phyloP scores from a whole-genome alignment of 345 rosid species.

The Melaleuca alternifolia region DNA sequence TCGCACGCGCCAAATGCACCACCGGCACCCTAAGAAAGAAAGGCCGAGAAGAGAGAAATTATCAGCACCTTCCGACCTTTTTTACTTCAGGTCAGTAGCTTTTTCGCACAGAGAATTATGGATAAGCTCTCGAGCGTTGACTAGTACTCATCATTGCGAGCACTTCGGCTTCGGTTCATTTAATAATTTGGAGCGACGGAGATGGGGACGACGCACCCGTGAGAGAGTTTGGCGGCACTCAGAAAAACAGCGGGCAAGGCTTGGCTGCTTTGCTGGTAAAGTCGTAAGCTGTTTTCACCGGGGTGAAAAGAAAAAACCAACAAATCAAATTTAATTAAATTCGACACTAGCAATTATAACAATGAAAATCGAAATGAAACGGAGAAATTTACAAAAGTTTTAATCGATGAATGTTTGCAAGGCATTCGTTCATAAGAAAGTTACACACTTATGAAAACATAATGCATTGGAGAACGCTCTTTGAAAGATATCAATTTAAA shows the following conservation, averaged over 20 bases:
- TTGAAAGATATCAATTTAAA: background rate
- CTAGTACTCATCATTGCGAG: background rate
- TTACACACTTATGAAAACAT: background rate
- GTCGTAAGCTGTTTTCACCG: background rate
- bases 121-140: background rate
- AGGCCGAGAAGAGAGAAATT: background rate
- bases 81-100: background rate
- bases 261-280: background rate
- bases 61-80: background rate
- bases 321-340: background rate
- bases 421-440: no score
- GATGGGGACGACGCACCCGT: background rate
- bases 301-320: background rate
- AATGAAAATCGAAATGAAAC: background rate
- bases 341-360: background rate
- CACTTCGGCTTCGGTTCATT: background rate
- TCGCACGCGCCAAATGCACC: background rate
- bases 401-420: no score
- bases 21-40: background rate
- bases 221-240: background rate
- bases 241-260: background rate
- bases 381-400: background rate
- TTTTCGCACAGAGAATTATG: background rate
- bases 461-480: background rate
- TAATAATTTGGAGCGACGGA: background rate